Conservation (phyloP, 352 stramenopile genomes). For the Aphanomyces euteiches region DNA sequence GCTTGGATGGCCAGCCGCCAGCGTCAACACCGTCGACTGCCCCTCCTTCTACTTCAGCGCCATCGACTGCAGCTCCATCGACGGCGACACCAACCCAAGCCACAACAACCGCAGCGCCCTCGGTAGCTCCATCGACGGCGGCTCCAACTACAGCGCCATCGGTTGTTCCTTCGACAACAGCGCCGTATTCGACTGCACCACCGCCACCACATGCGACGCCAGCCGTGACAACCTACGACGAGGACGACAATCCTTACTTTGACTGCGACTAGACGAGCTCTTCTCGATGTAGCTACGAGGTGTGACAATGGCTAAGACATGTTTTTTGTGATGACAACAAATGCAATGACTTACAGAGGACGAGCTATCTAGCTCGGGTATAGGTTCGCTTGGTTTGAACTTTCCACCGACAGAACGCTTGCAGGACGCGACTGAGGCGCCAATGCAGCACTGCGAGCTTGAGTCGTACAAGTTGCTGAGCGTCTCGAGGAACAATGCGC, state of each 20-base stretch:
- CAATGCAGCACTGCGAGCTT: conserved; percentile 35
- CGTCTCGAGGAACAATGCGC: not conserved
- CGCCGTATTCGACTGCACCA: too few relatives aligned
- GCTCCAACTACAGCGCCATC: not conserved
- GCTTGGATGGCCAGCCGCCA: not conserved
- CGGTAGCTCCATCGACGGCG: not conserved
- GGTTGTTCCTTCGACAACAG: not conserved
- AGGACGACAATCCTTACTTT: too few relatives aligned
- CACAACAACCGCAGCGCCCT: not conserved
- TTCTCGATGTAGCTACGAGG: too few relatives aligned
- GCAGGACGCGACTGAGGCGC: conserved; percentile 31
- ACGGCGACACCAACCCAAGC: not conserved
- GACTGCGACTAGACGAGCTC: too few relatives aligned
- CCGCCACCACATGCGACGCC: too few relatives aligned
- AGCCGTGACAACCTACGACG: too few relatives aligned
- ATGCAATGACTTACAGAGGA: too few relatives aligned
- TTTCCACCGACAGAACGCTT: conserved; percentile 35
- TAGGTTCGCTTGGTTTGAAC: too few relatives aligned
- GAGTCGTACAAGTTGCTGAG: conserved; percentile 15
- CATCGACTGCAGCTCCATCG: not conserved
- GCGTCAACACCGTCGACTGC: not conserved
- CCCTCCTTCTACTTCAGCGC: not conserved
- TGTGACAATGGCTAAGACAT: too few relatives aligned
- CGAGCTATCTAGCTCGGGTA: too few relatives aligned
- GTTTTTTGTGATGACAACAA: too few relatives aligned